Conservation (phyloP, 768 basidiomycete genomes). For the Tulasnella sp. region DNA sequence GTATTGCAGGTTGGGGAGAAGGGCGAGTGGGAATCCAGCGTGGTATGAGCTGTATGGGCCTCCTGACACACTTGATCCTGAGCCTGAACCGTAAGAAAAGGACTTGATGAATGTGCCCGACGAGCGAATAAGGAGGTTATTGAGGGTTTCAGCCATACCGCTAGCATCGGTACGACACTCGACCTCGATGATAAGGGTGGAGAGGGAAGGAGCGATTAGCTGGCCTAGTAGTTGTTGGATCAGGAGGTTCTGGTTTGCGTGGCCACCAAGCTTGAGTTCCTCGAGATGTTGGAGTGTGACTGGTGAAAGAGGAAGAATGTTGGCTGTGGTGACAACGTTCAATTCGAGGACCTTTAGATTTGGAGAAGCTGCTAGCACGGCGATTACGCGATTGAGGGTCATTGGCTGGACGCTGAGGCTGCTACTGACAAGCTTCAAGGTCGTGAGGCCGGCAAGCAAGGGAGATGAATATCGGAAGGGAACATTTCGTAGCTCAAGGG, state of each 20-base stretch:
- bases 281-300: constrained; percentile 44
- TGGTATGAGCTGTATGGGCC: constrained; percentile 37
- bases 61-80: not conserved
- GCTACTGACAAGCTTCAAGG: constrained; percentile 25
- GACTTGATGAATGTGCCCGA: constrained; percentile 42
- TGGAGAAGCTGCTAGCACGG: constrained; percentile 48
- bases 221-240: constrained; percentile 50
- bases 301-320: constrained; percentile 47
- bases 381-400: constrained; percentile 55
- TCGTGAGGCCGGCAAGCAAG: constrained; percentile 7
- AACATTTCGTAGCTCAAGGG: constrained; percentile 12
- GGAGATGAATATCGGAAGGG: constrained; percentile 13
- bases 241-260: constrained; percentile 32
- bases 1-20: constrained; percentile 46
- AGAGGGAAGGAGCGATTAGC: constrained; percentile 45
- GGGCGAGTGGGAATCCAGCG: constrained; percentile 42
- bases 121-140: constrained; percentile 47
- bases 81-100: constrained; percentile 36
- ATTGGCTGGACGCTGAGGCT: constrained; percentile 51
- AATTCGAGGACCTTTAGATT: constrained; percentile 44
- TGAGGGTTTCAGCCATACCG: constrained; percentile 58
- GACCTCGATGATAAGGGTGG: constrained; percentile 52
- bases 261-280: constrained; percentile 49
- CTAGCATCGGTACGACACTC: constrained; percentile 46
- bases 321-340: constrained; percentile 47